These are phyloP conservation scores for Thalassiosira mediterranea DNA, from an alignment of 352 stramenopile genomes.

Conservation along the genomic window DNA sequence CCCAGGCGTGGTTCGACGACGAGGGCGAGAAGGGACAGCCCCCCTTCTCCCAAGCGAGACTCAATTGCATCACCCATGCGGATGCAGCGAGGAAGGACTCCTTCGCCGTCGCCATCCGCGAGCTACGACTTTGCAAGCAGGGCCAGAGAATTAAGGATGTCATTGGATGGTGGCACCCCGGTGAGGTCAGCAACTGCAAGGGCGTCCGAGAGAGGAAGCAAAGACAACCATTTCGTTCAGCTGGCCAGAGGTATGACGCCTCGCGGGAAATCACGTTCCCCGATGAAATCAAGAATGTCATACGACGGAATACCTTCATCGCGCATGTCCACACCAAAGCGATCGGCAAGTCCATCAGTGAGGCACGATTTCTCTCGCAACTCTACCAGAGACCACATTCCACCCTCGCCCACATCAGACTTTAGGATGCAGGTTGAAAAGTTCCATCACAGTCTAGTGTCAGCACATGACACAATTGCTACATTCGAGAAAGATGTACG, in stretches of 20 bases:
- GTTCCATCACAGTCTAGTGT: conserved; percentile 32
- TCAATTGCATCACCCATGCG: background rate
- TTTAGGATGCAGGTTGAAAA: conserved; percentile 39
- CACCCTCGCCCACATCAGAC: background rate
- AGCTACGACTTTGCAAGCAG: conserved; percentile 24
- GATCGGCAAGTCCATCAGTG: background rate
- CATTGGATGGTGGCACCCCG: conserved; percentile 23
- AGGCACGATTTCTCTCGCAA: background rate
- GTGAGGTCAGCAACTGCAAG: conserved; percentile 7
- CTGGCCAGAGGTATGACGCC: background rate
- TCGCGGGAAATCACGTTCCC: conserved; percentile 8
- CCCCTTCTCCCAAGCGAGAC: background rate
- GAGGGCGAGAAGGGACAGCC: no score
- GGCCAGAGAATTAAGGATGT: conserved; percentile 39
- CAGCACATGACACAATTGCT: conserved; percentile 46
- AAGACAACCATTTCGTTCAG: background rate
- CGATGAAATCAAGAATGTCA: conserved; percentile 10
- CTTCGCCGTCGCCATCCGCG: background rate
- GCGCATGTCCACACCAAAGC: background rate
- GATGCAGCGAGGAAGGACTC: background rate
- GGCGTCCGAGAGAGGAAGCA: conserved; percentile 3
- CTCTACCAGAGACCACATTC: background rate
- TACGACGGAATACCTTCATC: background rate
- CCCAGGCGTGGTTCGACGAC: background rate
- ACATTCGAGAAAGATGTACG: conserved; percentile 30